Base-by-base conservation (phyloP, 2,329 filamentous ascomycete genomes). In the Penicillium sp. region DNA sequence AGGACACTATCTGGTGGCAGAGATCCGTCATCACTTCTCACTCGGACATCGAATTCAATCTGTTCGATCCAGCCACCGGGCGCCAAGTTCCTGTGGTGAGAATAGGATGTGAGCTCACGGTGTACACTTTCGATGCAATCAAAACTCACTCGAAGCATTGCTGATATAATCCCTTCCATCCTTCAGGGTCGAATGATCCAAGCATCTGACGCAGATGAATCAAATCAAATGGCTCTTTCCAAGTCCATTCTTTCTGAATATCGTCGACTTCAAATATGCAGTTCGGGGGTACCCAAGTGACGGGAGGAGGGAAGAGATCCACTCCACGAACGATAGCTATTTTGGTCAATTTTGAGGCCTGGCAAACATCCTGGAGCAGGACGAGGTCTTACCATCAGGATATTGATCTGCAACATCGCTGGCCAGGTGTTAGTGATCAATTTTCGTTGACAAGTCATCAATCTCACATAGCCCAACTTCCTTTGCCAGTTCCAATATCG, bases 391-490 rank as follows among this genome's bases (percentile, higher is more conserved):
- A 62, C 60, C 60, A 19, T 52, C 46, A 5, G 60, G 60, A 27
- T 60, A 62, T 35, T 35, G 18, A 56, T 62, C 60, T 27, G 60
- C 60, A 24, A 50, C 58, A 36, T 62, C 60, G 14, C 60, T 62
- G 27, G n/a, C 18, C 31, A 13, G 4, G 11, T 16, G 19, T 60
- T 41, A 55, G 52, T 33, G 31, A 18, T n/a, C 10, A 18, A 9
- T 41, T 11, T 27, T 11, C 19, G 33, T 31, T 44, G 6, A 16
- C 9, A 11, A 18, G n/a, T 18, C n/a, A 11, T 3, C 16, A 47
- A 10, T 50, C 50, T 58, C 58, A 60, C 60, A 62, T 54, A 10
- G 58, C 60, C 60, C 60, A 62, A 36, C n/a, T 55, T 19, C 60
- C 60, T 51, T 56, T 60, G 4, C 60, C 60, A 7, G 60, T 62